phyloP scores from a whole-genome alignment of 2,329 filamentous ascomycete genomes.

The Sporothrix globosa region DNA sequence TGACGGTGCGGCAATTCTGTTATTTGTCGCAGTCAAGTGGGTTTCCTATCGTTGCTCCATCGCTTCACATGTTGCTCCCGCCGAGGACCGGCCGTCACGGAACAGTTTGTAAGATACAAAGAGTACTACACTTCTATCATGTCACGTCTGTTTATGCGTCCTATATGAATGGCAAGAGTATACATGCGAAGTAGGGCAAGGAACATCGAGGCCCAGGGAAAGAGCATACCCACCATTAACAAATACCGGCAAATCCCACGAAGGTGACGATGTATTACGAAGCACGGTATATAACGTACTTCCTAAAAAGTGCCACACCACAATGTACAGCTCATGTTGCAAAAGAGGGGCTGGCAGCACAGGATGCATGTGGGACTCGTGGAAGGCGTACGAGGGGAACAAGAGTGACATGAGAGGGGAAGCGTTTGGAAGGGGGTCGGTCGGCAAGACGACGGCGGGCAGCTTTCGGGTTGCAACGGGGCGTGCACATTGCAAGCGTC shows the following conservation, averaged over 20 bases:
- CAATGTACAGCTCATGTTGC: background rate
- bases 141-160: background rate
- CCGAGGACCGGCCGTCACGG: background rate
- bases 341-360: conserved; percentile 8
- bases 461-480: conserved; percentile 27
- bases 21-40: conserved; percentile 25
- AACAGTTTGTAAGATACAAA: background rate
- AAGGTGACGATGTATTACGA: background rate
- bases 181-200: conserved; percentile 4
- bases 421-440: background rate
- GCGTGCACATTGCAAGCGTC: background rate
- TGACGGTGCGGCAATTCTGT: conserved; percentile 27
- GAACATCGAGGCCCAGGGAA: background rate
- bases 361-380: conserved; percentile 15
- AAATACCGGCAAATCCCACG: background rate
- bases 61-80: background rate
- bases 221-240: background rate
- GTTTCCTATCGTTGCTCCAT: conserved; percentile 8
- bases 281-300: background rate
- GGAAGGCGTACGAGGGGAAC: background rate
- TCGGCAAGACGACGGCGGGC: conserved; percentile 10
- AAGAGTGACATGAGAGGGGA: background rate
- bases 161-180: background rate
- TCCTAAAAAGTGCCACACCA: conserved; percentile 11
- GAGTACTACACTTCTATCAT: background rate